phyloP scores from a whole-genome alignment of 768 basidiomycete species.

The Russula olivacea region DNA sequence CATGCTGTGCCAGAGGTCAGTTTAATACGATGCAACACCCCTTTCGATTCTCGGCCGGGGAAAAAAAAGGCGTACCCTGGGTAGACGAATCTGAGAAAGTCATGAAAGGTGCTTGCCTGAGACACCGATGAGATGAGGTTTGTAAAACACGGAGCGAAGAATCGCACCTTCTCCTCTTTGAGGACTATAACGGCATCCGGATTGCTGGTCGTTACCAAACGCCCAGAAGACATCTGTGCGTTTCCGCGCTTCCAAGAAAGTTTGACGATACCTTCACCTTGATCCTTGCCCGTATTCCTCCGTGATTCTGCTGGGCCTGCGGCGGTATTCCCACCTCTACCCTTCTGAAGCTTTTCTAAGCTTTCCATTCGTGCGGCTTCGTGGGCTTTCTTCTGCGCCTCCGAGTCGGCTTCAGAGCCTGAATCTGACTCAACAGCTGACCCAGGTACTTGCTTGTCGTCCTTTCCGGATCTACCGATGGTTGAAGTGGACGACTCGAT shows the following conservation, averaged over 20 bases:
- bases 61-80: constrained; percentile 60
- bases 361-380: constrained; percentile 36
- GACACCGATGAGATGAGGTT: background rate
- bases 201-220: constrained; percentile 29
- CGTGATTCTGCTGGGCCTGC: constrained; percentile 14
- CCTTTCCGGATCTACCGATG: background rate
- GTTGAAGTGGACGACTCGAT: constrained; percentile 28
- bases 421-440: background rate
- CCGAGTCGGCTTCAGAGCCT: constrained; percentile 28
- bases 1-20: constrained; percentile 41
- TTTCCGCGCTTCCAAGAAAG: constrained; percentile 18
- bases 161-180: constrained; percentile 74
- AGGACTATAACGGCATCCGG: constrained; percentile 84
- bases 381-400: constrained; percentile 32
- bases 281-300: constrained; percentile 23
- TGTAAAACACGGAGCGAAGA: background rate
- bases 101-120: constrained; percentile 81
- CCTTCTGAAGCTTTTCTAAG: constrained; percentile 55
- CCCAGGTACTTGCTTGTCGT: constrained; percentile 6
- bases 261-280: constrained; percentile 15
- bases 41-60: background rate
- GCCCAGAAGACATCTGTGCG: constrained; percentile 1
- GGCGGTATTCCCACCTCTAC: background rate
- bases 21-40: background rate
- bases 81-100: constrained; percentile 90